phyloP scores from a whole-genome alignment of 2,329 filamentous ascomycete genomes.

The Diplodia mutila region DNA sequence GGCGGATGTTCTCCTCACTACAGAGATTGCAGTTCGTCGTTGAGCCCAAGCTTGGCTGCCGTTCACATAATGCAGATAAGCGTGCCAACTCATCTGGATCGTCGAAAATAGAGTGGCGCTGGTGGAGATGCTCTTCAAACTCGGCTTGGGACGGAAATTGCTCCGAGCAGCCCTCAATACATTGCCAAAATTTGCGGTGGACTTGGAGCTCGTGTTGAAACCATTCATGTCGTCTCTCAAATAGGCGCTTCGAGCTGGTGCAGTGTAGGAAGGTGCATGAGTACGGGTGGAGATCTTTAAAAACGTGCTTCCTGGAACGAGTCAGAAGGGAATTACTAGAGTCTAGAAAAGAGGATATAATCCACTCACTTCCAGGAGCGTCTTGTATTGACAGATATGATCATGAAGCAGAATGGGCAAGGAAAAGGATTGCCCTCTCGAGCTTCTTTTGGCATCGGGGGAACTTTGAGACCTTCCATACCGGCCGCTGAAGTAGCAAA shows the following conservation, averaged over 20 bases:
- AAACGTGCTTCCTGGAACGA: not conserved
- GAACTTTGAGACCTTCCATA: not conserved
- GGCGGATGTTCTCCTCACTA: not conserved
- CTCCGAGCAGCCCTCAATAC: not conserved
- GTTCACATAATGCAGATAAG: not conserved
- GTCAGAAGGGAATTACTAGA: not conserved
- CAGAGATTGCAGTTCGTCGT: not conserved
- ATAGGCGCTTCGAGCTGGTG: not conserved
- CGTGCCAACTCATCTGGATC: not conserved
- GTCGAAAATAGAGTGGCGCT: not conserved
- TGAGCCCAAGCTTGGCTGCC: no score
- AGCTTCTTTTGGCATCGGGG: not conserved
- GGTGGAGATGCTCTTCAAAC: not conserved
- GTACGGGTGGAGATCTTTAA: slow-evolving; percentile 7
- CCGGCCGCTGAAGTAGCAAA: not conserved
- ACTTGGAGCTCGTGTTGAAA: slow-evolving; percentile 1
- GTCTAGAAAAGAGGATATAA: not conserved
- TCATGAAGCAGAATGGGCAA: slow-evolving; percentile 12
- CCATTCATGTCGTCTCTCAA: slow-evolving; percentile 9
- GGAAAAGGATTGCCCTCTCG: not conserved
- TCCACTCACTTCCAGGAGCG: slow-evolving; percentile 12
- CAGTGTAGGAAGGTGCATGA: not conserved
- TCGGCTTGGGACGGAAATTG: not conserved
- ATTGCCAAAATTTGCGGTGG: not conserved
- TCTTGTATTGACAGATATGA: not conserved